Base-by-base conservation (phyloP, 176 grass and related monocot genomes). In the Tillandsia leiboldiana region DNA sequence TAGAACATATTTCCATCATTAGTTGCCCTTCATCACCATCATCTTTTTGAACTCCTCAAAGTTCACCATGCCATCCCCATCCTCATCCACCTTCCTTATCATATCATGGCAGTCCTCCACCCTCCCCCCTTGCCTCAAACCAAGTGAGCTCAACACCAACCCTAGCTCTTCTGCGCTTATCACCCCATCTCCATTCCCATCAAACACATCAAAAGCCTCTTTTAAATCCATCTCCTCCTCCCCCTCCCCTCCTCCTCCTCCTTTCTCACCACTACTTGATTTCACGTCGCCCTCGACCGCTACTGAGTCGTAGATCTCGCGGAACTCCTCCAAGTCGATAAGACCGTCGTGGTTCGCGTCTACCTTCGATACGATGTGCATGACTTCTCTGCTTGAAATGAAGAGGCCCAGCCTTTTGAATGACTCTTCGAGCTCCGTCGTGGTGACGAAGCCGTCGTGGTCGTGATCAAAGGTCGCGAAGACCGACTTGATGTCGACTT, bases 41-140 rank as follows among this genome's bases (percentile, higher is more conserved):
- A 97, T 97, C 63, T 74, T 88, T 86, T 92, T 93, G 79, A 97
- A 97, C 85, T 97, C 94, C 53, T 87, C 86, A 70, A 97, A 97
- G 80, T 54, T 80, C 49, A 97, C 89, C 84, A 85, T 90, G 58
- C 89, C 94, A 78, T 97, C 94, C 51, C 94, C 94, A 70, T 97
- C 90, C 54, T 57, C 58, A 67, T 97, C 94, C 59, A 92, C 89
- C 65, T 71, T 88, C 49, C 77, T 80, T 12, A 97, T 97, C 94
- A 97, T 97, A 65, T 92, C 89, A 53, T 73, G 75, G 81, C 89
- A 92, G 42, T 97, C 94, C 65, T 85, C 84, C 51, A 76, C 65
- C 56, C 51, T 72, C 53, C 74, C 83, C 50, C 80, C 86, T 24
- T 73, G 84, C 62, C 79, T 88, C 27, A 97, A 75, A 49, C 87